phyloP scores from a whole-genome alignment of 371 early-diverging fungal species.

The Actinomucor elegans region DNA sequence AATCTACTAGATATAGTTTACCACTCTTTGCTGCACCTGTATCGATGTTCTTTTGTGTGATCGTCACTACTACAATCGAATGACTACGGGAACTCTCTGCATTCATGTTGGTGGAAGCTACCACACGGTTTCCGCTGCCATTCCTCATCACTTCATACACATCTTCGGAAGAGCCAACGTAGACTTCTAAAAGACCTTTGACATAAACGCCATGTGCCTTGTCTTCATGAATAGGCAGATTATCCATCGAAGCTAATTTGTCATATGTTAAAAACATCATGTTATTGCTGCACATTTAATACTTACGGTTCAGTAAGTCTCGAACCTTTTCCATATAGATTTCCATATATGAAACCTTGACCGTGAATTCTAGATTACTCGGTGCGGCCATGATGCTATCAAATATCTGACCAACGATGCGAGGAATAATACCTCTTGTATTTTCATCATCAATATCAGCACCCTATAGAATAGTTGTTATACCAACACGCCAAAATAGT shows the following conservation, averaged over 20 bases:
- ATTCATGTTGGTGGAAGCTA: constrained; percentile 97
- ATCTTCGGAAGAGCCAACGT: constrained; percentile 89
- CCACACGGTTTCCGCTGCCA: constrained; percentile 86
- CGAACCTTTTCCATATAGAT: constrained; percentile 99
- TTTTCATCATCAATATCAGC: constrained; percentile 88
- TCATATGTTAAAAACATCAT: neutral
- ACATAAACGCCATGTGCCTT: constrained; percentile 93
- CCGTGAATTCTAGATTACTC: constrained; percentile 85
- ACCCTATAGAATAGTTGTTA: constrained; percentile 81
- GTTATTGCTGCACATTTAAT: neutral
- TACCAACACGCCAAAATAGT: no score
- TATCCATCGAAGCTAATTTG: constrained; percentile 72
- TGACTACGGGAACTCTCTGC: constrained; percentile 95
- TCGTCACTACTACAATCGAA: constrained; percentile 93
- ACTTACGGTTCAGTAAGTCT: constrained; percentile 89
- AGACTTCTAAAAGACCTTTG: constrained; percentile 91
- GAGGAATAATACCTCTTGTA: constrained; percentile 89
- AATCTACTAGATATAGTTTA: constrained; percentile 95
- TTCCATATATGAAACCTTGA: constrained; percentile 95
- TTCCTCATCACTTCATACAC: constrained; percentile 93
- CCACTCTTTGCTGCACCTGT: constrained; percentile 88
- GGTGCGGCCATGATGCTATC: constrained; percentile 79
- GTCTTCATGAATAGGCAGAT: constrained; percentile 94
- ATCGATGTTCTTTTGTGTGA: constrained; percentile 87
- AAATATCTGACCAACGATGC: constrained; percentile 91